Conservation (phyloP, 345 rosid genomes). For the Linum trigynum region DNA sequence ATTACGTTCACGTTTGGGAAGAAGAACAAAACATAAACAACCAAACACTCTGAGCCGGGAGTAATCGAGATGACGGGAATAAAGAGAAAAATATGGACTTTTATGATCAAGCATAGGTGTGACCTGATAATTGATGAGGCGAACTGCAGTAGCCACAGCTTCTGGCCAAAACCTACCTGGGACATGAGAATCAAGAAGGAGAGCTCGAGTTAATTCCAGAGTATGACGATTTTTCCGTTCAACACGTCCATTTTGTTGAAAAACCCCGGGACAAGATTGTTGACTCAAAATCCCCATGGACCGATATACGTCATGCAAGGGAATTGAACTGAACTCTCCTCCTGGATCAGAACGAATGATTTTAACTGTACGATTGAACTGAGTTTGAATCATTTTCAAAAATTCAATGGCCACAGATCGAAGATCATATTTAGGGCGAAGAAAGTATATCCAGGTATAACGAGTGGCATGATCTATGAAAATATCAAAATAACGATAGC, state of each 20-base stretch:
- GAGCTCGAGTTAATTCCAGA: not conserved
- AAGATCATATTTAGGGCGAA: too few relatives aligned
- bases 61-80: not conserved
- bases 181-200: not conserved
- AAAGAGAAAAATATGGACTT: not conserved
- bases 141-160: not conserved
- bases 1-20: not conserved
- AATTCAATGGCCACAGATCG: too few relatives aligned
- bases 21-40: not conserved
- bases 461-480: too few relatives aligned
- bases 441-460: too few relatives aligned
- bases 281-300: not conserved
- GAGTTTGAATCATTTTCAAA: not conserved
- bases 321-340: not conserved
- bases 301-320: not conserved
- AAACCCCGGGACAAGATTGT: not conserved
- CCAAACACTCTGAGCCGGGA: not conserved
- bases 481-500: too few relatives aligned
- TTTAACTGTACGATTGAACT: not conserved
- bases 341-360: not conserved
- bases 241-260: not conserved
- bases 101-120: not conserved
- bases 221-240: not conserved
- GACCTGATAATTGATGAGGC: not conserved
- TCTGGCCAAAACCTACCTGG: not conserved